Evolutionary conservation across 108 stramenopile genomes (phyloP).

Genomic region (Pseudonitzschia delicatissima): DNA sequence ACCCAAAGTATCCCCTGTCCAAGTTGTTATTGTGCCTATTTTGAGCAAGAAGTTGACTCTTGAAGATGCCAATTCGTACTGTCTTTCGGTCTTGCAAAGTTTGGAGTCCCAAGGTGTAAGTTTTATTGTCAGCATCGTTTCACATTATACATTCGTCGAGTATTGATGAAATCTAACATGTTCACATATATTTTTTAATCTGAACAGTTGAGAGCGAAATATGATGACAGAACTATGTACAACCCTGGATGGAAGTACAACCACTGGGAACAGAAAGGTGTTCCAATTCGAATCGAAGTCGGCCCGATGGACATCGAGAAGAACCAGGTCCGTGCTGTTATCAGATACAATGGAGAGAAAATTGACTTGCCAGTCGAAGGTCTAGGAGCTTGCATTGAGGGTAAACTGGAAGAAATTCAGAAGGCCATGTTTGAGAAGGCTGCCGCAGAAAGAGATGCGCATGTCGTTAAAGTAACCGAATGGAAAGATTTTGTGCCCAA

Average conservation of each 20-base stretch:
- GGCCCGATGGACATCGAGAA: constrained; percentile 95
- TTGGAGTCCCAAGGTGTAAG: constrained; percentile 60
- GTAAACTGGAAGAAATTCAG: constrained; percentile 89
- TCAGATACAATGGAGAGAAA: constrained; percentile 90
- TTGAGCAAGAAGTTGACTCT: constrained; percentile 79
- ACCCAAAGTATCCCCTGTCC: constrained; percentile 93
- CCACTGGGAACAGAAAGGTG: constrained; percentile 99
- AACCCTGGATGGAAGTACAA: constrained; percentile 99
- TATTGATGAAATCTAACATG: constrained; percentile 10
- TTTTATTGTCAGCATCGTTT: constrained; percentile 1
- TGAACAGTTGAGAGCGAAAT: constrained; percentile 78
- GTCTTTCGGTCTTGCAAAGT: constrained; percentile 59
- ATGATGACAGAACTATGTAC: constrained; percentile 93
- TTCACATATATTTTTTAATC: background rate
- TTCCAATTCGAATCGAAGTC: constrained; percentile 97
- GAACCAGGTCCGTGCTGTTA: constrained; percentile 71
- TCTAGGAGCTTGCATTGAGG: constrained; percentile 46
- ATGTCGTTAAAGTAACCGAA: constrained; percentile 89
- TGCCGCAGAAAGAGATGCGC: constrained; percentile 83
- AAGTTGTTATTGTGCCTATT: constrained; percentile 97
- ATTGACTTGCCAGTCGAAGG: constrained; percentile 70
- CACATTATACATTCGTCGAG: background rate
- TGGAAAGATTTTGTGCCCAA: constrained; percentile 99
- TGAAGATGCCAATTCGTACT: constrained; percentile 70
- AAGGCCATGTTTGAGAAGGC: constrained; percentile 89